phyloP scores from a whole-genome alignment of 768 basidiomycete species.

The Lactarius psammicola region DNA sequence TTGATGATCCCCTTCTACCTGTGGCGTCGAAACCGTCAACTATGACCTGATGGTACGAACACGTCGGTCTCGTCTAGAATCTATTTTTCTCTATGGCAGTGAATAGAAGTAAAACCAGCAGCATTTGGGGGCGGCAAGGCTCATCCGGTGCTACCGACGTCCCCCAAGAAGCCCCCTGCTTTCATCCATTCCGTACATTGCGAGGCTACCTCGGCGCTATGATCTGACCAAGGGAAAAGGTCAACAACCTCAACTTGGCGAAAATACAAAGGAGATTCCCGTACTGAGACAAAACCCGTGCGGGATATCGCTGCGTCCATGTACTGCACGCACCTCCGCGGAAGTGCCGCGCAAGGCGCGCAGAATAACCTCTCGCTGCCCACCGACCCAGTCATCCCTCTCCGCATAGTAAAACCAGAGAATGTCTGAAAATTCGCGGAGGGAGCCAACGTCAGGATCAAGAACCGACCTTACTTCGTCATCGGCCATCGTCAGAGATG shows the following conservation, averaged over 20 bases:
- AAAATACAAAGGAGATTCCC: conserved; percentile 29
- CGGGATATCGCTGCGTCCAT: conserved; percentile 50
- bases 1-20: no score
- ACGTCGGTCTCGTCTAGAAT: no score
- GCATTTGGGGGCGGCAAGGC: background rate
- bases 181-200: conserved; percentile 50
- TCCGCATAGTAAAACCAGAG: conserved; percentile 60
- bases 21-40: no score
- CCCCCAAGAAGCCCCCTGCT: conserved; percentile 20
- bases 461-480: conserved; percentile 67
- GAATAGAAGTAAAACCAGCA: background rate
- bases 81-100: no score
- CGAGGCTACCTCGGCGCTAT: conserved; percentile 45
- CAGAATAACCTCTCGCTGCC: conserved; percentile 45
- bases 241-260: background rate
- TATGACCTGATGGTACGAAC: no score
- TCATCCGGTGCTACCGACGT: background rate
- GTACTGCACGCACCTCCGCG: conserved; percentile 41
- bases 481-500: conserved; percentile 58
- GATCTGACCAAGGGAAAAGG: conserved; percentile 40
- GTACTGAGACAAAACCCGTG: conserved; percentile 75
- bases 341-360: conserved; percentile 39
- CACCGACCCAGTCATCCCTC: conserved; percentile 67
- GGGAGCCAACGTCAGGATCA: conserved; percentile 47
- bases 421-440: conserved; percentile 40